Base-by-base conservation (phyloP, 495 filamentous ascomycete genomes). In the Xylona heveae region DNA sequence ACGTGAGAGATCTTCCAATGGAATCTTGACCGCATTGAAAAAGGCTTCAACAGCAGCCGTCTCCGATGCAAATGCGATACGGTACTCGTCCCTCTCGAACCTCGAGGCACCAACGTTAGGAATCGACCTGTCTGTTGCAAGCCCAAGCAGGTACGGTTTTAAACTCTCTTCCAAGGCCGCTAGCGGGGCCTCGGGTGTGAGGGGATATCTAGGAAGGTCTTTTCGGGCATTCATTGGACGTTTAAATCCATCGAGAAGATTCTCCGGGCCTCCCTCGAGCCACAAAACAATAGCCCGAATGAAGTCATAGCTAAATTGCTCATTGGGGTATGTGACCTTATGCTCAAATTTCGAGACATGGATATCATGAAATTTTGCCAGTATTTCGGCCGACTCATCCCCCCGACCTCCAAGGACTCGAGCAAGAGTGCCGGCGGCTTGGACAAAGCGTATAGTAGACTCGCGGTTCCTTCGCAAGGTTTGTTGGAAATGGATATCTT, bases 281-380 rank as follows among this genome's bases (percentile, higher is more conserved):
- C 69, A 77, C 4, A 74, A 58, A 3, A 71, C 28, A 13, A 75
- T 71, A 2, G 71, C 68, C 45, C 64, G 68, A 2, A 75, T 38
- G 40, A 77, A 77, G 32, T 75, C 71, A 38, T 72, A 72, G n/a
- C 55, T 66, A 20, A 62, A 55, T 31, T 66, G 64, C 34, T 71
- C 67, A 5, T 52, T 58, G 4, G 58, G 60, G 1, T 62, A 55
- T 4, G 62, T 58, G 5, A 29, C 37, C n/a, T n/a, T n/a, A n/a
- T n/a, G n/a, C n/a, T n/a, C n/a, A n/a, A n/a, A n/a, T n/a, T n/a
- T n/a, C n/a, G n/a, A n/a, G n/a, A n/a, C n/a, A n/a, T n/a, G n/a
- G 2, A 74, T 59, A 14, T 45, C 38, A 7, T 46, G 33, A 35
- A 69, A 68, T n/a, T 48, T 33, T 4, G 49, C 46, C 21, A 53